A percentile compares a stretch with the other conserved stretches of the same genome.
These are phyloP conservation scores for Saccharomycopsis phalli DNA, from an alignment of 1,139 yeast genomes.

Conservation along the genomic window DNA sequence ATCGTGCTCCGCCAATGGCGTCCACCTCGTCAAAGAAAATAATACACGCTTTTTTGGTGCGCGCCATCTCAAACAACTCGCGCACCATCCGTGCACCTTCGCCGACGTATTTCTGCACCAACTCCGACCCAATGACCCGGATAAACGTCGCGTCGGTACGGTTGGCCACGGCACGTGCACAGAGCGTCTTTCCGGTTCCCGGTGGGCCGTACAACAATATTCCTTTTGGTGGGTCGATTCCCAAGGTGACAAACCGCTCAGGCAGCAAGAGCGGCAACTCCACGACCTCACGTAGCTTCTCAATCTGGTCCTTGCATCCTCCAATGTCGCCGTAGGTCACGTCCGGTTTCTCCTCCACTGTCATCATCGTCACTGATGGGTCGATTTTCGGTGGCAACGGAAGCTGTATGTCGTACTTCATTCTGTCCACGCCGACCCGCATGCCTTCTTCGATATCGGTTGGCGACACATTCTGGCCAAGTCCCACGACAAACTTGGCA, in stretches of 20 bases:
- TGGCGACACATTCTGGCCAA: slow-evolving; percentile 95
- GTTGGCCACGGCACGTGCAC: slow-evolving; percentile 98
- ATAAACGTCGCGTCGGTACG: slow-evolving; percentile 98
- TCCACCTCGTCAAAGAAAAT: slow-evolving; percentile 88
- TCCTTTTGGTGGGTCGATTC: slow-evolving; percentile 98
- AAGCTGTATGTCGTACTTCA: slow-evolving; percentile 90
- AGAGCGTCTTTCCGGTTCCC: slow-evolving; percentile 95
- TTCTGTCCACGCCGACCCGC: slow-evolving; percentile 98
- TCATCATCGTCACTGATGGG: slow-evolving; percentile 99
- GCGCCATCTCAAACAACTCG: slow-evolving; percentile 96
- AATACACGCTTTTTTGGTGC: slow-evolving; percentile 95
- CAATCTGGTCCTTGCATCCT: slow-evolving; percentile 97
- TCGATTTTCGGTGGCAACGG: slow-evolving; percentile 97
- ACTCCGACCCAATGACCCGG: slow-evolving; percentile 94
- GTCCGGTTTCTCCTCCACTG: slow-evolving; percentile 96
- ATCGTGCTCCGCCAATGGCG: slow-evolving; percentile 98
- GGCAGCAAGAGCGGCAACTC: slow-evolving; percentile 92
- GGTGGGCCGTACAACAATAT: slow-evolving; percentile 95
- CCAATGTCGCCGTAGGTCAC: slow-evolving; percentile 90
- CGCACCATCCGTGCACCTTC: slow-evolving; percentile 99
- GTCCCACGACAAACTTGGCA: slow-evolving; percentile 93
- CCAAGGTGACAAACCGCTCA: slow-evolving; percentile 89
- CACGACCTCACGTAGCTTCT: slow-evolving; percentile 92
- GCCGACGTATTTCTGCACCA: slow-evolving; percentile 96
- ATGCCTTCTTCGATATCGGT: slow-evolving; percentile 99